Evolutionary conservation across 83 land plant genomes (phyloP), one percentile per base, ranked within the genome.

Genomic region (Picea abies): DNA sequence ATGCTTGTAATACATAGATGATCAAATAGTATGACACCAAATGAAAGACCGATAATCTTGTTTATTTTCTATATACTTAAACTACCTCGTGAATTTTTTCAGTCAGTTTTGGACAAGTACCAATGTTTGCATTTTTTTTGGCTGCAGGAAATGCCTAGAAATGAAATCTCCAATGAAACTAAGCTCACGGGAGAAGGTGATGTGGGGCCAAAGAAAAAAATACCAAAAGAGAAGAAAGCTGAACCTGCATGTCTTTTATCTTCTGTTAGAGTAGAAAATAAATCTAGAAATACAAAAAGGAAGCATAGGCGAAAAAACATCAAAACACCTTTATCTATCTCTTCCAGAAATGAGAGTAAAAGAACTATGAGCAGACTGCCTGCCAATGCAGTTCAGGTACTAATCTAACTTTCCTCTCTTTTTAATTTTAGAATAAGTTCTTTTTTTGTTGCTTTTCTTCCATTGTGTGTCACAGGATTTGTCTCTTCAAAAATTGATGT

Each of bases 331-430:
- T 58, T 60, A 58, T 66, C 26, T 60, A 56, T 61, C 62, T 17
- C 81, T 78, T 58, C 62, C 60, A 82, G 39, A 37, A 85, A 15
- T 41, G 39, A 68, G 25, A 25, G 60, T 1, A 78, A 58, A 85
- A 68, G 67, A 67, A 63, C 79, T 44, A 26, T 73, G n/a, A 39
- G 49, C 73, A 52, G 84, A 78, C n/a, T 66, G 67, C 78, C 84
- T 10, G n/a, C 83, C 64, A 52, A 81, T n/a, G 73, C 56, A 35
- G 58, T 81, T 67, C 80, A 82, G 83, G 86, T 85, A 85, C 60
- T 41, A 73, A 73, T 44, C 22, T 72, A 72, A 17, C 77, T 73
- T 73, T n/a, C 77, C 52, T 44, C 47, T 44, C 25, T 39, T 20
- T 41, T 44, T 20, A 41, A 52, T 44, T 73, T 73, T 73, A 17